phyloP scores from a whole-genome alignment of 768 basidiomycete genomes.

The Phaeotremella skinneri region DNA sequence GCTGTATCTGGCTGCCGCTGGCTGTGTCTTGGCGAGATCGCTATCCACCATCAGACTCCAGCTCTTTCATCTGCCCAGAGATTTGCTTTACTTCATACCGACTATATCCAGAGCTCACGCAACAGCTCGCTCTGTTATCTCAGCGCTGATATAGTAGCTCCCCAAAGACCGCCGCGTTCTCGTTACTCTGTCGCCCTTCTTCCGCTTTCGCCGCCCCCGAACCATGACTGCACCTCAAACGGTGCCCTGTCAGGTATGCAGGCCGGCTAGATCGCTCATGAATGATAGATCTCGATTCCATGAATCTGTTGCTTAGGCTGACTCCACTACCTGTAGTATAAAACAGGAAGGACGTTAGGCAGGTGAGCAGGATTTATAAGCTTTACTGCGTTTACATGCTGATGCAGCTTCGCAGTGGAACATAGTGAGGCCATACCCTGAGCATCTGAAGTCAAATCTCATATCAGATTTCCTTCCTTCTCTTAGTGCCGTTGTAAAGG shows the following conservation, averaged over 20 bases:
- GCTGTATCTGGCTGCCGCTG: too few relatives aligned
- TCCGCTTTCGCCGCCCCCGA: background rate
- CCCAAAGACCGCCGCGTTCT: too few relatives aligned
- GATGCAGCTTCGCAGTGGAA: constrained; percentile 71
- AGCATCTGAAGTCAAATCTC: background rate
- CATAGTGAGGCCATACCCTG: constrained; percentile 59
- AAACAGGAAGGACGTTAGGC: constrained; percentile 51
- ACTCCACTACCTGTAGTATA: constrained; percentile 31
- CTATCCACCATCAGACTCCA: too few relatives aligned
- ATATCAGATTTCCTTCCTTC: background rate
- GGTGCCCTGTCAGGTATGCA: constrained; percentile 51
- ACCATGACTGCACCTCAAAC: constrained; percentile 41
- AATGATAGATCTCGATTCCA: background rate
- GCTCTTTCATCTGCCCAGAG: too few relatives aligned
- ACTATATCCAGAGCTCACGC: too few relatives aligned
- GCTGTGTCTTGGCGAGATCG: too few relatives aligned
- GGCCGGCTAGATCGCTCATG: background rate
- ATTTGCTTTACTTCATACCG: too few relatives aligned
- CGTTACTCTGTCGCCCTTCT: too few relatives aligned
- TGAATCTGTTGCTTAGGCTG: background rate
- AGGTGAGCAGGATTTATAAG: constrained; percentile 34
- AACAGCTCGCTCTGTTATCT: too few relatives aligned
- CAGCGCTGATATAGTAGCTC: too few relatives aligned
- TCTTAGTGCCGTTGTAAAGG: constrained; percentile 54
- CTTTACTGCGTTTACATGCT: background rate